phyloP scores from a whole-genome alignment of 2,329 filamentous ascomycete species.

The Trichophyton mentagrophytes region DNA sequence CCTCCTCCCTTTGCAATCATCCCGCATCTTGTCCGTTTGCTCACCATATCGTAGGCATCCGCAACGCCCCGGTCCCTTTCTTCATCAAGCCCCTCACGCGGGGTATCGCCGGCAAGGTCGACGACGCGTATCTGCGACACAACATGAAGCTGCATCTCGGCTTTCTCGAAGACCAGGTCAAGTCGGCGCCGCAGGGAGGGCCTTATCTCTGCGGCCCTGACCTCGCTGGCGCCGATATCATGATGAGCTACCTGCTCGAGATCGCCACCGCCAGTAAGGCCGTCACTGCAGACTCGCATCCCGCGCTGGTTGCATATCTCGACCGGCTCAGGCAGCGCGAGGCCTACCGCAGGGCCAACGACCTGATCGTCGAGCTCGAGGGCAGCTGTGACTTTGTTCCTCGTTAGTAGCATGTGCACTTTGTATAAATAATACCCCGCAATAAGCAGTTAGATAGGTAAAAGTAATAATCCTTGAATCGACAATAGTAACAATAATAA shows the following conservation, averaged over 20 bases:
- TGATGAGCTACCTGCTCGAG: constrained; percentile 36
- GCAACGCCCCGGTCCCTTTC: constrained; percentile 48
- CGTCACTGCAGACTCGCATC: constrained; percentile 26
- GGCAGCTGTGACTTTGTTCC: neutral
- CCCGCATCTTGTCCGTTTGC: too few relatives aligned
- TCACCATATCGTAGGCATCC: constrained; percentile 26
- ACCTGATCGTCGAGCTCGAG: neutral
- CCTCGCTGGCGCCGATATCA: constrained; percentile 35
- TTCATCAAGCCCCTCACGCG: constrained; percentile 54
- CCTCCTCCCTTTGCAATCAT: too few relatives aligned
- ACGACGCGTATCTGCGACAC: constrained; percentile 27
- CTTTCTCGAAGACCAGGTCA: constrained; percentile 35
- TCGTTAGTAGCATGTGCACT: neutral
- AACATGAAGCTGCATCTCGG: constrained; percentile 32
- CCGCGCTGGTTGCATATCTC: constrained; percentile 18
- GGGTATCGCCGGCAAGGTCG: constrained; percentile 38
- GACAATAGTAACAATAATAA: too few relatives aligned
- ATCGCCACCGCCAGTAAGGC: constrained; percentile 24
- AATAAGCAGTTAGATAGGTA: neutral
- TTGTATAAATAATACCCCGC: neutral
- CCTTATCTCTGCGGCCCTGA: constrained; percentile 33
- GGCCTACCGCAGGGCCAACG: constrained; percentile 19
- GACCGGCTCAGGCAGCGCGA: constrained; percentile 20
- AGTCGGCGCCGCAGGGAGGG: constrained; percentile 28
- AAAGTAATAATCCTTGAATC: too few relatives aligned